A percentile compares a stretch with the other conserved stretches of the same genome.
These are phyloP conservation scores for Mycena capillaripes DNA, from an alignment of 768 basidiomycete genomes.

Conservation along the genomic window DNA sequence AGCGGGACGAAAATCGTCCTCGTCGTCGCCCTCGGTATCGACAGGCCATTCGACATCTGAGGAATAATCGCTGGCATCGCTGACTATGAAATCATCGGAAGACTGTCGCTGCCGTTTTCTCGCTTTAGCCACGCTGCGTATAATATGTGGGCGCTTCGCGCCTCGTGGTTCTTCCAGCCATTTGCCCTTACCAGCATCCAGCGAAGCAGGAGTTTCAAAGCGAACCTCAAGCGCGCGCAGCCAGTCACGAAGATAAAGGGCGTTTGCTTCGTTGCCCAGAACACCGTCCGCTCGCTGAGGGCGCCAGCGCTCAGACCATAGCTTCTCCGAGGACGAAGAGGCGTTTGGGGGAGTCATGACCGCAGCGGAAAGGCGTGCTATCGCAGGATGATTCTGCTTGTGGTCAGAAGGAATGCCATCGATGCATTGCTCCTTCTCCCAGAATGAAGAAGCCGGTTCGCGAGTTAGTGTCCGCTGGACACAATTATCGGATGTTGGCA, in stretches of 20 bases:
- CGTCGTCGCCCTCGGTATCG: slow-evolving; percentile 55
- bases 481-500: background rate
- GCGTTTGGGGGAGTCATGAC: slow-evolving; percentile 33
- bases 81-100: slow-evolving; percentile 52
- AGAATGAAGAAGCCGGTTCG: slow-evolving; percentile 15
- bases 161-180: slow-evolving; percentile 48
- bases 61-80: slow-evolving; percentile 37
- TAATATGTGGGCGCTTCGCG: slow-evolving; percentile 70
- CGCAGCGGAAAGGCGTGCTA: slow-evolving; percentile 54
- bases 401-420: slow-evolving; percentile 50
- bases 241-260: slow-evolving; percentile 85
- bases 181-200: slow-evolving; percentile 43
- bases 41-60: slow-evolving; percentile 24
- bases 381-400: slow-evolving; percentile 62
- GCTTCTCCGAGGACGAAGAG: slow-evolving; percentile 51
- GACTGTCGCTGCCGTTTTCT: slow-evolving; percentile 64
- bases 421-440: slow-evolving; percentile 34
- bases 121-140: slow-evolving; percentile 64
- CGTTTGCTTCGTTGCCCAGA: slow-evolving; percentile 81
- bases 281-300: slow-evolving; percentile 82
- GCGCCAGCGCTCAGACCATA: slow-evolving; percentile 84
- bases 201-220: slow-evolving; percentile 45
- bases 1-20: slow-evolving; percentile 63
- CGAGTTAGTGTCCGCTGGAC: slow-evolving; percentile 6
- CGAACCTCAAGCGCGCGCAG: slow-evolving; percentile 77